These are phyloP conservation scores for Saccharomycopsis oosterbeekiorum DNA, from an alignment of 805 yeast species.

Conservation along the genomic window DNA sequence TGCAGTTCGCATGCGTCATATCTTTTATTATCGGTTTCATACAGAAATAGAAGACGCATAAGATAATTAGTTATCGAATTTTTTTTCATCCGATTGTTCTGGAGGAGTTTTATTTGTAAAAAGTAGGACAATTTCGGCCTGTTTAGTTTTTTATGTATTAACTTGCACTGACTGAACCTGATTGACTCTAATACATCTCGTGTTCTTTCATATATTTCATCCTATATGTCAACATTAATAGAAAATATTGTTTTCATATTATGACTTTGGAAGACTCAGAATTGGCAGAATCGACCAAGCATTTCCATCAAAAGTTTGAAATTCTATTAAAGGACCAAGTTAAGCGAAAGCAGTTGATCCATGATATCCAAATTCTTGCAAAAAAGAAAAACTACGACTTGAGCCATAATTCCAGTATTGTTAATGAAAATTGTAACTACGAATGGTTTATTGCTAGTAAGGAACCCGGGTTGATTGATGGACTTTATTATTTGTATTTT, in stretches of 20 bases:
- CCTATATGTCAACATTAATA: too few species aligned
- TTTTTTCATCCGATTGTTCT: background rate
- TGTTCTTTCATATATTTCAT: too few species aligned
- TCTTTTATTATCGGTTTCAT: background rate
- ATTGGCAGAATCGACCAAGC: background rate
- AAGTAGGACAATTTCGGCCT: too few species aligned
- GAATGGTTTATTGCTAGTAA: conserved; percentile 17
- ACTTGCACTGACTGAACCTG: too few species aligned
- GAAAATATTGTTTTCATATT: too few species aligned
- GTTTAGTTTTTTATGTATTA: too few species aligned
- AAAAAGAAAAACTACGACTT: conserved; percentile 9
- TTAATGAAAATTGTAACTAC: conserved; percentile 8
- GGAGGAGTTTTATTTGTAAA: background rate
- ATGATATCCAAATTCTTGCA: conserved; percentile 15
- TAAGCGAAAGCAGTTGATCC: conserved; percentile 15
- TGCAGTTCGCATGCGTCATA: background rate
- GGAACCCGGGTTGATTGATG: conserved; percentile 16
- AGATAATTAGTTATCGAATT: background rate
- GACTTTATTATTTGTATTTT: conserved; percentile 16
- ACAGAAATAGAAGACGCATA: background rate
- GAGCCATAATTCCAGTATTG: conserved; percentile 10
- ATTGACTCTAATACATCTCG: too few species aligned
- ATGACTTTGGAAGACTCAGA: background rate
- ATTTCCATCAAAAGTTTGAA: conserved; percentile 3
- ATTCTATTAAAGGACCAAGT: conserved; percentile 14